These are phyloP conservation scores for Scedosporium apiospermum DNA, from an alignment of 2,329 filamentous ascomycete species.

Conservation along the genomic window DNA sequence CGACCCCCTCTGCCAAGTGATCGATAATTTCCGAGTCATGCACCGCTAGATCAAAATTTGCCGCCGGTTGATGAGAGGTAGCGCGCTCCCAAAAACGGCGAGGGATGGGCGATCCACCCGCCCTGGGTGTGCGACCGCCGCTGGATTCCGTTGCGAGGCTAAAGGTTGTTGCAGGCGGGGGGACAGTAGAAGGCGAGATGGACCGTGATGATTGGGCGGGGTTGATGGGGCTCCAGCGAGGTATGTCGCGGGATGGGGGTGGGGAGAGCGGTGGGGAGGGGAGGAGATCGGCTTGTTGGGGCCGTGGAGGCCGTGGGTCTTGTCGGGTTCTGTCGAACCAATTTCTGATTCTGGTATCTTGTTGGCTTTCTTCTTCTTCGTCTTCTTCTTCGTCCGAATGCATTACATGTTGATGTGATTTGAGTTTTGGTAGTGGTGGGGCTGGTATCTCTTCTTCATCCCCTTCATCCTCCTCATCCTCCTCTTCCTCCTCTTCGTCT, in stretches of 20 bases:
- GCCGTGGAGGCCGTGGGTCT: neutral
- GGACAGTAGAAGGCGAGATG: neutral
- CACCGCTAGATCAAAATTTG: neutral
- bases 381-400: too few relatives aligned
- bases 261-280: neutral
- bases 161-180: too few relatives aligned
- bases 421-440: too few relatives aligned
- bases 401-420: too few relatives aligned
- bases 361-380: neutral
- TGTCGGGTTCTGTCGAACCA: neutral
- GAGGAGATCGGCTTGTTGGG: neutral
- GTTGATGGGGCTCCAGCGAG: neutral
- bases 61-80: neutral
- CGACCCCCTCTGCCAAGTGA: slow-evolving; percentile 21
- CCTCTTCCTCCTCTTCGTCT: slow-evolving; percentile 9
- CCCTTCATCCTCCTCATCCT: slow-evolving; percentile 11
- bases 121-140: neutral
- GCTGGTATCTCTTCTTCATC: neutral
- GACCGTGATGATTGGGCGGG: neutral
- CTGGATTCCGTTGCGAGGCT: neutral
- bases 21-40: slow-evolving; percentile 17
- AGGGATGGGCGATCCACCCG: neutral
- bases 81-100: neutral
- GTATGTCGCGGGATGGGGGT: neutral
- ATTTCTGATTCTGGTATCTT: neutral